Conservation (phyloP, 148 eudicot species). For the Chenopodium berlandieri region DNA sequence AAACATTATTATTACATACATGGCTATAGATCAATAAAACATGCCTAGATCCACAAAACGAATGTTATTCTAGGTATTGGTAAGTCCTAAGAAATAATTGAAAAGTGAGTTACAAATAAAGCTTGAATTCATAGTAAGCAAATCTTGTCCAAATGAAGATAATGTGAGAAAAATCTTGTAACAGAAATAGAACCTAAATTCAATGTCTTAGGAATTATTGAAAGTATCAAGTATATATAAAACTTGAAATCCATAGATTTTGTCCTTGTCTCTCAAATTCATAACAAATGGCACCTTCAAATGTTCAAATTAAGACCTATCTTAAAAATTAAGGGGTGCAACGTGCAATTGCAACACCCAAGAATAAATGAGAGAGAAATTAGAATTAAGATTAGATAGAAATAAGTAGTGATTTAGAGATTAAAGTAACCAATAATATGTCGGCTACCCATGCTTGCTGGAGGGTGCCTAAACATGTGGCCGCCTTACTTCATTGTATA, state of each 20-base stretch:
- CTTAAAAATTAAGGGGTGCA: neutral
- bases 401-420: neutral
- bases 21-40: neutral
- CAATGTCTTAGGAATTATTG: conserved; percentile 18
- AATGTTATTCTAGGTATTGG: neutral
- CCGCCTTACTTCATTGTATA: conserved; percentile 15
- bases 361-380: neutral
- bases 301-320: neutral
- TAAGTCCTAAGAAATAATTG: neutral
- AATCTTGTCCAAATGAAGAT: conserved; percentile 17
- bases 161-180: conserved; percentile 12
- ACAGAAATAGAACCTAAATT: conserved; percentile 22
- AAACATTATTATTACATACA: too few species aligned
- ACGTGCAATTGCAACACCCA: neutral
- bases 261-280: conserved; percentile 25
- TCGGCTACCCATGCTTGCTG: conserved; percentile 31
- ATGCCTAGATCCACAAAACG: neutral
- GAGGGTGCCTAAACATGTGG: conserved; percentile 26
- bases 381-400: neutral
- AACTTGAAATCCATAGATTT: conserved; percentile 21
- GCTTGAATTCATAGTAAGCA: neutral
- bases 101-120: neutral
- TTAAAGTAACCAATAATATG: conserved; percentile 15
- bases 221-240: neutral
- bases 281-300: conserved; percentile 17